Evolutionary conservation across 2,329 filamentous ascomycete genomes (phyloP), one percentile per base, ranked within the genome.

Genomic region (Aspergillus novoparasiticus): DNA sequence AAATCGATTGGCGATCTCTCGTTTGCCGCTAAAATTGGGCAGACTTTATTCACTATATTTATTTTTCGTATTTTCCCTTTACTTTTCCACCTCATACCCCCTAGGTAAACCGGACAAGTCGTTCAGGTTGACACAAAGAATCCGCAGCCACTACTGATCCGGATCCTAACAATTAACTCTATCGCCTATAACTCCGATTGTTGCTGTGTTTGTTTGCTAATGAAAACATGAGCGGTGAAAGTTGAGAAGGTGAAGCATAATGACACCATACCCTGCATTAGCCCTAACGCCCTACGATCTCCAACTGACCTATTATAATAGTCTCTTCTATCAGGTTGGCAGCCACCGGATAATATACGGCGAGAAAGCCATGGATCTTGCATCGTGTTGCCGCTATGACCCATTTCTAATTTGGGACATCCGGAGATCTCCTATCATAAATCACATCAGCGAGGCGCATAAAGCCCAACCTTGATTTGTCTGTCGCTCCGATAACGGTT

Each of bases 241-340:
- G 12, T 28, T 58, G 45, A 26, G 23, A 41, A 21, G n/a, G 14
- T 30, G 57, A 53, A n/a, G 19, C 11, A 30, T 21, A 28, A 50
- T 59, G 57, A 53, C 57, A 59, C 26, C 23, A 59, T 59, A 53
- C 26, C 16, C 46, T 43, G 57, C 57, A 59, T 59, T 21, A 36
- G 34, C 36, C 57, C 57, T 59, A 39, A 50, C 32, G 16, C 46
- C 21, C 26, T 53, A 21, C 9, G 32, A 19, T 53, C 30, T 12
- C 34, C 14, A 28, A 26, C 32, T 23, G 34, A 53, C 57, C 57
- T 59, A 51, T 59, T 34, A 53, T 34, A 53, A n/a, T 26, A 12
- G n/a, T 19, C 21, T 19, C 46, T 39, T 41, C 9, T 21, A 34
- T 53, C 57, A n/a, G 39, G 39, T 19, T n/a, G 39, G n/a, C 39